Base-by-base conservation (phyloP, 495 filamentous ascomycete species). In the Penicillium tannophilum region DNA sequence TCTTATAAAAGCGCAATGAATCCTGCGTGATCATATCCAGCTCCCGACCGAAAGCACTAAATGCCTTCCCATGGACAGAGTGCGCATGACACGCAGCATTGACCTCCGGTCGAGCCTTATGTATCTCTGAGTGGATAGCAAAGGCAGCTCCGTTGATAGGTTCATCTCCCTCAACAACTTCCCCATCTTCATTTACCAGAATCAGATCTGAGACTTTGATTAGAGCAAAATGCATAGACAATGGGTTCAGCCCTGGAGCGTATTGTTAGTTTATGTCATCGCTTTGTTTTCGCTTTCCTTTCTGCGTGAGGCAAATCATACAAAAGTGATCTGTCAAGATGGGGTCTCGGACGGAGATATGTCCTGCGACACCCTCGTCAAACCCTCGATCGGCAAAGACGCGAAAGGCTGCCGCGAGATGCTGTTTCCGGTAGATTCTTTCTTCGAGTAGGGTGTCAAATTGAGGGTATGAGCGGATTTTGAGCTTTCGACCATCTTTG, bases 311-410 rank as follows among this genome's bases (percentile, higher is more conserved):
- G 20, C 54, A 26, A 1, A 12, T 35, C 33, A 16, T 57, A 57
- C 55, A 57, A 14, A 57, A 57, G 23, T 57, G 55, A 19, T 57
- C 55, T 36, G 56, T 59, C 14, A 45, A 26, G 47, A 88, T 82
- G 6, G 85, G 84, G 63, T 88, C 86, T 23, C 85, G 77, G 14
- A 89, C 82, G 4, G 78, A 82, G 62, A 90, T 88, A 67, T 89
- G 86, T 0, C 86, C 86, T 4, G 78, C 76, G 63, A 86, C 82
- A 28, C 87, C 86, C 69, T 89, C 85, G n/a, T 80, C 84, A 68
- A 82, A 88, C 28, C 83, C 83, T 54, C 74, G 72, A 33, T 80
- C 74, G 0, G 84, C 79, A 60, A 86, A 86, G 49, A 80, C 66
- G 19, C 82, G 78, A 63, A 88, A 88, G 6, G 78, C 82, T 3